phyloP scores from a whole-genome alignment of 768 basidiomycete species.

The Dacryopinax spathularia region DNA sequence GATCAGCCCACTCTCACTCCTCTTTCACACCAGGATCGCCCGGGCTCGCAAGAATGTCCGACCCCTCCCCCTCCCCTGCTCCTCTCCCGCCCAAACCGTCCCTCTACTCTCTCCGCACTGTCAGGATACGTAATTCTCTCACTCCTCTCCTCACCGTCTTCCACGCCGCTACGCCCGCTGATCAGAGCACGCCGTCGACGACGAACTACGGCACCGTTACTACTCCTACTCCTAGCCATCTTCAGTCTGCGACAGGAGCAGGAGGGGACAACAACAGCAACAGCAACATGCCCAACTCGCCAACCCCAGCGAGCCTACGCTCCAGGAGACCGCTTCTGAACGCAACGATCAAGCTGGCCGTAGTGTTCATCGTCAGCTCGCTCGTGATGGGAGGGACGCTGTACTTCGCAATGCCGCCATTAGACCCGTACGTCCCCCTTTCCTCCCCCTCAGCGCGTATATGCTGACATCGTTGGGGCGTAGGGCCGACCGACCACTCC shows the following conservation, averaged over 20 bases:
- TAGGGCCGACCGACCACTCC: constrained; percentile 57
- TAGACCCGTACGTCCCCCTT: constrained; percentile 49
- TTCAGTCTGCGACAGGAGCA: neutral
- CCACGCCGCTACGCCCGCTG: neutral
- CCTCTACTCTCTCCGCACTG: constrained; percentile 2
- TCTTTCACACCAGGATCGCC: no score
- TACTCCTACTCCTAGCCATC: neutral
- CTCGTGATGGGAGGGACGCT: constrained; percentile 58
- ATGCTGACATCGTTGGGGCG: constrained; percentile 9
- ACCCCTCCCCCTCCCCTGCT: neutral
- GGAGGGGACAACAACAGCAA: no score
- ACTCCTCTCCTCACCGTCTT: constrained; percentile 1
- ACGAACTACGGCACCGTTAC: neutral
- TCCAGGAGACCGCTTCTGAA: constrained; percentile 52
- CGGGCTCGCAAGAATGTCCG: no score
- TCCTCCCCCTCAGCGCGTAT: neutral
- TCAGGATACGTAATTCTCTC: neutral
- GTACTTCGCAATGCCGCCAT: constrained; percentile 64
- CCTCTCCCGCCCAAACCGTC: neutral
- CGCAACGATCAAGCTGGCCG: constrained; percentile 71
- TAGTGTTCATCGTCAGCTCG: constrained; percentile 58
- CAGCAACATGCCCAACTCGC: neutral
- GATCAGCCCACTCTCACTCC: neutral
- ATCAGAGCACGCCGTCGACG: neutral
- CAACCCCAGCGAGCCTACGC: neutral